Evolutionary conservation across 306 rosid genomes (phyloP).

Genomic region (Chamaecrista fasciculata): DNA sequence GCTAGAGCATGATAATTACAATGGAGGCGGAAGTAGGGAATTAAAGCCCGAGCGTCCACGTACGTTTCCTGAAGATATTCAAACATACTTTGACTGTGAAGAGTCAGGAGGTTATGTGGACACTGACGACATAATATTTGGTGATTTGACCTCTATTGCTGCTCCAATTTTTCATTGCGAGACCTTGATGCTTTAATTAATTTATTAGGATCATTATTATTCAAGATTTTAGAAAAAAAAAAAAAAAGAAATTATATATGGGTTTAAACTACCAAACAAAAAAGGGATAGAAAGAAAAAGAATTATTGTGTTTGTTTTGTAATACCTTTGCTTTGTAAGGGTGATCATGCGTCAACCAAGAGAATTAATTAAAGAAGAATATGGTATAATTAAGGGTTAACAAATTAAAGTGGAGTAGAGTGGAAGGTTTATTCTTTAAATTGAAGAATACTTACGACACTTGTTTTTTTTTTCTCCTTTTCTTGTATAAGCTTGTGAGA

Average conservation of each 20-base stretch:
- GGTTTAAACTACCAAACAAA: too few relatives aligned
- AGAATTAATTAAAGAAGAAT: background rate
- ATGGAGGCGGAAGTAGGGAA: slow-evolving; percentile 24
- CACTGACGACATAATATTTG: slow-evolving; percentile 68
- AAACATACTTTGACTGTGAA: slow-evolving; percentile 70
- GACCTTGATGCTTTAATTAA: slow-evolving; percentile 58
- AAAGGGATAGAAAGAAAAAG: too few relatives aligned
- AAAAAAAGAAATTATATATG: too few relatives aligned
- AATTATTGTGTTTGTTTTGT: background rate
- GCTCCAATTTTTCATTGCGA: slow-evolving; percentile 65
- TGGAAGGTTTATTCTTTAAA: slow-evolving; percentile 27
- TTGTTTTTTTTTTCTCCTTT: background rate
- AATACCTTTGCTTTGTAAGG: slow-evolving; percentile 3
- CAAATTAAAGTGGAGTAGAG: background rate
- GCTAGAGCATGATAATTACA: slow-evolving; percentile 38
- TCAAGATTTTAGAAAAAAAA: too few relatives aligned
- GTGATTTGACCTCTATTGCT: slow-evolving; percentile 48
- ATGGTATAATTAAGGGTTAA: background rate
- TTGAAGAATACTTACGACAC: background rate
- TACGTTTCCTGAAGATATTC: slow-evolving; percentile 80
- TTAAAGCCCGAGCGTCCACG: slow-evolving; percentile 47
- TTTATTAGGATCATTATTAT: too few relatives aligned
- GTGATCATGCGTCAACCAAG: slow-evolving; percentile 1
- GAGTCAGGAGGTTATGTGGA: slow-evolving; percentile 46
- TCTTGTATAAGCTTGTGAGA: background rate